These are phyloP conservation scores for Amphirosellinia nigrospora DNA, from an alignment of 495 filamentous ascomycete species.

Conservation along the genomic window DNA sequence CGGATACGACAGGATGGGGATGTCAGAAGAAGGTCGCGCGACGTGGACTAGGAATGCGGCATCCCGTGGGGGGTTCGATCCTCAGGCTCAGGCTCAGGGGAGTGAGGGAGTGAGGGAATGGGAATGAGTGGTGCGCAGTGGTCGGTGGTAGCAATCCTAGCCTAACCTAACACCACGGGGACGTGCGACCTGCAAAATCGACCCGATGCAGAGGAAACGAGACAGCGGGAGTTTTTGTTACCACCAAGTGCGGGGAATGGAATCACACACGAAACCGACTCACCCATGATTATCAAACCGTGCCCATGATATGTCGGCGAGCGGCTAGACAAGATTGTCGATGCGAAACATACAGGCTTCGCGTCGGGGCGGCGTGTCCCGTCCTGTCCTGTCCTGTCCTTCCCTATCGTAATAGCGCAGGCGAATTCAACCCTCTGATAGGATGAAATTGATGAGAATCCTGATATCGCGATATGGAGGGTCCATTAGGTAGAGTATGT, in stretches of 20 bases:
- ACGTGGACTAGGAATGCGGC: constrained; percentile 4
- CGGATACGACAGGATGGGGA: constrained; percentile 10
- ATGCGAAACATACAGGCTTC: constrained; percentile 8
- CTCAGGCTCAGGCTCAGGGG: too few species aligned
- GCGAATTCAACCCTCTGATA: neutral
- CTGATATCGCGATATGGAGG: constrained; percentile 7
- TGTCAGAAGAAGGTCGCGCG: constrained; percentile 12
- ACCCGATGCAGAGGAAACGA: constrained; percentile 10
- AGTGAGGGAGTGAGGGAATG: too few species aligned
- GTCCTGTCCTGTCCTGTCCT: neutral
- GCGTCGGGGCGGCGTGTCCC: neutral
- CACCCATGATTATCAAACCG: constrained; percentile 40
- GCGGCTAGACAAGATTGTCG: constrained; percentile 23
- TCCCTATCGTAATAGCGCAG: neutral
- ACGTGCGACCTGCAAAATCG: neutral
- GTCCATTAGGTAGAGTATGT: neutral
- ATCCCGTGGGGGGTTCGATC: neutral
- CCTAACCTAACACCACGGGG: neutral
- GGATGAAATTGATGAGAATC: constrained; percentile 4
- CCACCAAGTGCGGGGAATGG: too few species aligned
- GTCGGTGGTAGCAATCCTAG: neutral
- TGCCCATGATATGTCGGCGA: constrained; percentile 39
- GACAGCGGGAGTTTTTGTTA: neutral
- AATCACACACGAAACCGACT: constrained; percentile 28
- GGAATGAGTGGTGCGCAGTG: neutral